A percentile compares a stretch with the other conserved stretches of the same genome.
Evolutionary conservation across 2,329 filamentous ascomycete species (phyloP).

Genomic region (Colletotrichum sp.): DNA sequence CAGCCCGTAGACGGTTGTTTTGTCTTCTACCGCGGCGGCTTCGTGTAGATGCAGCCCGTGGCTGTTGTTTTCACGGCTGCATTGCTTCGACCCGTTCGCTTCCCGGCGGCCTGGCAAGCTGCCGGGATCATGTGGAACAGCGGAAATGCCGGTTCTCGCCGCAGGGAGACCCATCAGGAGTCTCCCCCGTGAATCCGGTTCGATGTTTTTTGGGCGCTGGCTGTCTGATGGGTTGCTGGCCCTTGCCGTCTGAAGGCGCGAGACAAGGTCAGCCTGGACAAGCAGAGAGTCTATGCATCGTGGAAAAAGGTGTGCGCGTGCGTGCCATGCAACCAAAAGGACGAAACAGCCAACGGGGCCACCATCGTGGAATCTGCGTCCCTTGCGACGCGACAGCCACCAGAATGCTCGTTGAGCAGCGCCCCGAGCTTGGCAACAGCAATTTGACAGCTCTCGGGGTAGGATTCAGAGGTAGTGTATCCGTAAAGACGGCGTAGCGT

Average conservation of each 20-base stretch:
- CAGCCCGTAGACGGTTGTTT: background rate
- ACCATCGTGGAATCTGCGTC: background rate
- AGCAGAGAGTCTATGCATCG: background rate
- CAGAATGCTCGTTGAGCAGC: background rate
- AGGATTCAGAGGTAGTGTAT: background rate
- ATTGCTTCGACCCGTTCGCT: background rate
- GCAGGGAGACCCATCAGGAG: background rate
- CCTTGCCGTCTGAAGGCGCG: background rate
- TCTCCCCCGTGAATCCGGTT: background rate
- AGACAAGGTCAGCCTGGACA: slow-evolving; percentile 5
- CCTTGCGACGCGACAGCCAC: background rate
- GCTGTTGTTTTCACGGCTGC: background rate
- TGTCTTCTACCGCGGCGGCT: background rate
- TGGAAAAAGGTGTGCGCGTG: background rate
- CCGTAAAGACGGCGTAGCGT: background rate
- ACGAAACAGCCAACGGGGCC: background rate
- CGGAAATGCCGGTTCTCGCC: slow-evolving; percentile 19
- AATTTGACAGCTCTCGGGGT: background rate
- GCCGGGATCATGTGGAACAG: slow-evolving; percentile 10
- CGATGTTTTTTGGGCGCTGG: background rate
- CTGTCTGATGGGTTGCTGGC: background rate
- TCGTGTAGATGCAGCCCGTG: background rate
- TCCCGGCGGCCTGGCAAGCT: background rate
- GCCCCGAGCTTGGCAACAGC: background rate
- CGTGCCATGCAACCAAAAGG: background rate